Evolutionary conservation across 2,329 filamentous ascomycete species (phyloP).

Genomic region (Shiraia sp.): DNA sequence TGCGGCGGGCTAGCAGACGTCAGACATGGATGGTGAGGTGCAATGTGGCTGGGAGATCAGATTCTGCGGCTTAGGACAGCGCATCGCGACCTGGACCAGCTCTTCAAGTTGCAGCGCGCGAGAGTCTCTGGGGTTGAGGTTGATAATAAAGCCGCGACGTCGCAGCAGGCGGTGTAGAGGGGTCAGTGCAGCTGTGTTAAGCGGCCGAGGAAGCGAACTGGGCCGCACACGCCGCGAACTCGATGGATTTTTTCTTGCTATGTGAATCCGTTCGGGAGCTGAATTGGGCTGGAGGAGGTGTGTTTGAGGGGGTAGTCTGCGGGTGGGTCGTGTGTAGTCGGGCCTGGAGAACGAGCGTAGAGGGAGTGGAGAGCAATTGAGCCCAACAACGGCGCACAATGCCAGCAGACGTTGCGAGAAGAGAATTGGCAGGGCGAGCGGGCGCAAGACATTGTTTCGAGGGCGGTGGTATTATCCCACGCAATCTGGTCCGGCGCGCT

Average conservation of each 20-base stretch:
- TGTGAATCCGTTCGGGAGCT: no score
- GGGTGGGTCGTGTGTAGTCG: conserved; percentile 17
- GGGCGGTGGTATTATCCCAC: conserved; percentile 39
- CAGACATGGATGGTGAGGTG: conserved; percentile 36
- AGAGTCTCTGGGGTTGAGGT: conserved; percentile 28
- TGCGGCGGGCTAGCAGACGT: conserved; percentile 40
- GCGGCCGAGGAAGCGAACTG: conserved; percentile 31
- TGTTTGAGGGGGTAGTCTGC: conserved; percentile 15
- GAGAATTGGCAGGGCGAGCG: conserved; percentile 32
- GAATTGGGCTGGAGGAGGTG: conserved; percentile 18
- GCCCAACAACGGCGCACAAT: conserved; percentile 15
- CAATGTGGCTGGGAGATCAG: conserved; percentile 37
- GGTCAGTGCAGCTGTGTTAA: conserved; percentile 44
- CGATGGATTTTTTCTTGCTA: conserved; percentile 18
- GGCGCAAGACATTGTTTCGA: conserved; percentile 15
- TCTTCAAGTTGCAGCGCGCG: conserved; percentile 31
- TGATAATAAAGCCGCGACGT: conserved; percentile 40
- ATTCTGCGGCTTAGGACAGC: conserved; percentile 38
- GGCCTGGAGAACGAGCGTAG: conserved; percentile 24
- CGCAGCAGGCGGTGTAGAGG: conserved; percentile 43
- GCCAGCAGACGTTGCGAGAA: conserved; percentile 17
- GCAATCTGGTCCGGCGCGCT: conserved; percentile 35
- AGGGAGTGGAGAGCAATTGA: conserved; percentile 24
- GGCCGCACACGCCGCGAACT: conserved; percentile 21
- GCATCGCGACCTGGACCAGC: conserved; percentile 44